phyloP scores from a whole-genome alignment of 1,284 basidiomycete genomes.

The Ganoderma meredithae region DNA sequence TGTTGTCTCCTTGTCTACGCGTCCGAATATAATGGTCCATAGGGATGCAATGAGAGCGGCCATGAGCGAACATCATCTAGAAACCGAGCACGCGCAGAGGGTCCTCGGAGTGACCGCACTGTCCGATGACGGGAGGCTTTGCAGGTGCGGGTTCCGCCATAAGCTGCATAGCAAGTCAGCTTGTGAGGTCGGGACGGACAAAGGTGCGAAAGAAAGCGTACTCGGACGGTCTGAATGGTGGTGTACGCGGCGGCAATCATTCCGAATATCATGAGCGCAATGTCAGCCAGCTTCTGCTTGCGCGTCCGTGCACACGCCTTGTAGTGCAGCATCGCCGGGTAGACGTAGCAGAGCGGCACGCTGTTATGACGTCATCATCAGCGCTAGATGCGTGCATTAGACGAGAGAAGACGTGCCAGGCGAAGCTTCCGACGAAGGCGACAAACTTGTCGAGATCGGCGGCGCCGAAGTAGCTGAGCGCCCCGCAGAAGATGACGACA shows the following conservation, averaged over 20 bases:
- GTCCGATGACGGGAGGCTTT: constrained; percentile 38
- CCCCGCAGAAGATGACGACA: constrained; percentile 79
- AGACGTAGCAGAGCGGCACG: constrained; percentile 93
- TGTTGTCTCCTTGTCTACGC: background rate
- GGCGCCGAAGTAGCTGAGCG: constrained; percentile 86
- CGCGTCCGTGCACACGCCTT: constrained; percentile 84
- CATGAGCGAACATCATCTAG: background rate
- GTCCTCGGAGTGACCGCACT: constrained; percentile 36
- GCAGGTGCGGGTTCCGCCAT: constrained; percentile 44
- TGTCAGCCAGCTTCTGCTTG: constrained; percentile 77
- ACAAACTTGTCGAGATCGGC: constrained; percentile 97
- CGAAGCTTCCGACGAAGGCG: constrained; percentile 91
- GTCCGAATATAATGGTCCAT: background rate
- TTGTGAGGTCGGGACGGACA: background rate
- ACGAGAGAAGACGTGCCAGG: constrained; percentile 74
- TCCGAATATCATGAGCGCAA: constrained; percentile 85
- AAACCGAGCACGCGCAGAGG: constrained; percentile 16
- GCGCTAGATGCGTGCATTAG: background rate
- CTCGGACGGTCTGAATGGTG: constrained; percentile 79
- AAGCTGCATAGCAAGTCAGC: constrained; percentile 39
- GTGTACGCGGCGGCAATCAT: constrained; percentile 86
- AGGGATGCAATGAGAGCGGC: background rate
- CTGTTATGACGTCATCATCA: constrained; percentile 7
- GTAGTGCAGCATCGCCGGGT: constrained; percentile 94
- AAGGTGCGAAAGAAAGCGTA: constrained; percentile 46